Percentiles rank a stretch among this genome's conserved stretches.
phyloP scores from a whole-genome alignment of 148 eudicot species.

The Rhododendron henanense region DNA sequence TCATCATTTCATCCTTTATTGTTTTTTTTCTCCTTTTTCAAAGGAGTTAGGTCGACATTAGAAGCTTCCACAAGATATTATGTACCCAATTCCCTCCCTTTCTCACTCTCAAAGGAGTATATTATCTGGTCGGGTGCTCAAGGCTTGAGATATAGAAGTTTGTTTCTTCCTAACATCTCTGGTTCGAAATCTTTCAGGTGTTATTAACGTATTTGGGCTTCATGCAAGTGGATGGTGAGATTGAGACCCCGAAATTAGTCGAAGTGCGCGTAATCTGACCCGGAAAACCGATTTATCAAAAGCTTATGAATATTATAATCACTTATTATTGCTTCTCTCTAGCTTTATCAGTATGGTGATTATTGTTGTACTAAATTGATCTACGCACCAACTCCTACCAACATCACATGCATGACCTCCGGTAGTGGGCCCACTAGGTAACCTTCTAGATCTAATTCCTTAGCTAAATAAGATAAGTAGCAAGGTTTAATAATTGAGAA shows the following conservation, averaged over 20 bases:
- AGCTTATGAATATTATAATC: not conserved
- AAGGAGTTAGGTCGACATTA: slow-evolving; percentile 54
- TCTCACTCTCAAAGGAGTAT: not conserved
- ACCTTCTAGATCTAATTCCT: slow-evolving; percentile 9
- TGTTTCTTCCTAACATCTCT: too few relatives aligned
- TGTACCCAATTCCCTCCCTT: not conserved
- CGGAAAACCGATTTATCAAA: not conserved
- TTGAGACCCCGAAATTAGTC: not conserved
- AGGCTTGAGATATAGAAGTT: not conserved
- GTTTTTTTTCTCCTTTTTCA: slow-evolving; percentile 4
- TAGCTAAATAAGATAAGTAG: not conserved
- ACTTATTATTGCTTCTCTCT: not conserved
- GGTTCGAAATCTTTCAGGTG: not conserved
- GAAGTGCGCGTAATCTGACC: too few relatives aligned
- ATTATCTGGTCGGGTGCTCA: too few relatives aligned
- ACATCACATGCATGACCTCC: slow-evolving; percentile 11
- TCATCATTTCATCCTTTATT: slow-evolving; percentile 17
- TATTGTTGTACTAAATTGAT: slow-evolving; percentile 1
- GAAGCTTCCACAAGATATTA: slow-evolving; percentile 43
- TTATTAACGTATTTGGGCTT: too few relatives aligned
- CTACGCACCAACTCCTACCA: slow-evolving; percentile 9
- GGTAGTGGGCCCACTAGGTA: not conserved
- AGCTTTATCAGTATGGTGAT: not conserved
- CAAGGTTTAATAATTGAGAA: not conserved
- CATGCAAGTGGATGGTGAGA: too few relatives aligned